These are phyloP conservation scores for Rhodotorula glutinis DNA, from an alignment of 1,284 basidiomycete species.

Conservation along the genomic window DNA sequence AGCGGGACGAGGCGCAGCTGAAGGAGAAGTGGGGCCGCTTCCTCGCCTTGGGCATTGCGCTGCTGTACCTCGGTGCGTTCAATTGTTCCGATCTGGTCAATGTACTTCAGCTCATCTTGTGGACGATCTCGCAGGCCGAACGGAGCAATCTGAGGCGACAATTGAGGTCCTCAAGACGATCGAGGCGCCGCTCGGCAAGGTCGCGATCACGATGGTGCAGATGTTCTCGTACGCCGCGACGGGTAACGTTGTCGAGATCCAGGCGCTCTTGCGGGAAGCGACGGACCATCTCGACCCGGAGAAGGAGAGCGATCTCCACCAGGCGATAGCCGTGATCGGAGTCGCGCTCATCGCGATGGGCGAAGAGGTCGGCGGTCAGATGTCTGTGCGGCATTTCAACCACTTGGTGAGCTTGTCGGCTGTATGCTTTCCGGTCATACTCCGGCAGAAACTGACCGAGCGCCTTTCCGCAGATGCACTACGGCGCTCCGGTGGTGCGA, in stretches of 20 bases:
- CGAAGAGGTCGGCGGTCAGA: slow-evolving; percentile 95
- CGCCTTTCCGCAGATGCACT: slow-evolving; percentile 74
- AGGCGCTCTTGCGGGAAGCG: slow-evolving; percentile 88
- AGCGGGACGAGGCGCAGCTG: slow-evolving; percentile 69
- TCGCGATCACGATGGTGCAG: slow-evolving; percentile 88
- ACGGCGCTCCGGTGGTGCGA: slow-evolving; percentile 90
- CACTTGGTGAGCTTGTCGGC: slow-evolving; percentile 64
- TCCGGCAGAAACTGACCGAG: background rate
- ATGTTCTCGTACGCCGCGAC: slow-evolving; percentile 93
- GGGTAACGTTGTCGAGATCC: slow-evolving; percentile 92
- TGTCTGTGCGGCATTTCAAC: slow-evolving; percentile 91
- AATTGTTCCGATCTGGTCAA: background rate
- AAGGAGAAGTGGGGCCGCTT: slow-evolving; percentile 93
- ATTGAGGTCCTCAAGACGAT: slow-evolving; percentile 94
- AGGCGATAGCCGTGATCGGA: slow-evolving; percentile 89
- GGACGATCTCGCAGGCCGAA: slow-evolving; percentile 59
- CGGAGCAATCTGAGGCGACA: slow-evolving; percentile 90
- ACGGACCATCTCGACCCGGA: slow-evolving; percentile 75
- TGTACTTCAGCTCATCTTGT: background rate
- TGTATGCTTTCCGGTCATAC: background rate
- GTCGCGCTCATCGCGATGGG: slow-evolving; percentile 97
- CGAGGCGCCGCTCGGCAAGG: slow-evolving; percentile 86
- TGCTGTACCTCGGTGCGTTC: slow-evolving; percentile 79
- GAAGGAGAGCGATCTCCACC: slow-evolving; percentile 75
- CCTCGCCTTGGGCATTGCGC: slow-evolving; percentile 81